These are phyloP conservation scores for Apocynum venetum DNA, from an alignment of 257 asterid genomes.

Conservation along the genomic window DNA sequence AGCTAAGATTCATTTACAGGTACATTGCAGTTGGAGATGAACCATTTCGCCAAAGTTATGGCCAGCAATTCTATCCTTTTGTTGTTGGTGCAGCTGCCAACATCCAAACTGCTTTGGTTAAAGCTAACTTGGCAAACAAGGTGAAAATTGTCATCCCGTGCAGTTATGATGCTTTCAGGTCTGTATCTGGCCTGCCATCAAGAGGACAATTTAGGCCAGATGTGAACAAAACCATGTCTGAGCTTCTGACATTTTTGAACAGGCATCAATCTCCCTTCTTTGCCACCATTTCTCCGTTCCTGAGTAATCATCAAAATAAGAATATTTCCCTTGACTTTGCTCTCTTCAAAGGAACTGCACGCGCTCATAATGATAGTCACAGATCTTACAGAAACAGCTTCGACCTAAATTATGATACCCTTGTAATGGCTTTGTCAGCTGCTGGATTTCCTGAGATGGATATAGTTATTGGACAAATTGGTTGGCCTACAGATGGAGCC, in stretches of 20 bases:
- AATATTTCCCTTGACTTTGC: conserved; percentile 70
- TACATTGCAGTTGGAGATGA: conserved; percentile 78
- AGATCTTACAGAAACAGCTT: conserved; percentile 58
- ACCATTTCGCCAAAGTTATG: conserved; percentile 63
- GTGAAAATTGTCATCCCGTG: conserved; percentile 71
- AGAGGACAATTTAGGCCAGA: conserved; percentile 58
- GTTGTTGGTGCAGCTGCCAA: conserved; percentile 74
- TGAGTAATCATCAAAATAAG: conserved; percentile 47
- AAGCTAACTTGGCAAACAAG: conserved; percentile 52
- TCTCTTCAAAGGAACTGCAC: conserved; percentile 57
- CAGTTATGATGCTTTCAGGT: conserved; percentile 58
- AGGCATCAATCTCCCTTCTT: conserved; percentile 61
- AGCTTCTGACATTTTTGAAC: conserved; percentile 62
- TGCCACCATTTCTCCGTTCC: conserved; percentile 64
- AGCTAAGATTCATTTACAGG: conserved; percentile 31
- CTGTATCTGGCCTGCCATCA: conserved; percentile 56
- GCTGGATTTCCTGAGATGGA: conserved; percentile 57
- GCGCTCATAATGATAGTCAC: conserved; percentile 38
- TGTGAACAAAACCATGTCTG: conserved; percentile 66
- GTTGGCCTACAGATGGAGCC: conserved; percentile 94
- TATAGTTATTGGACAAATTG: conserved; percentile 50
- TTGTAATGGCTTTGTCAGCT: conserved; percentile 39
- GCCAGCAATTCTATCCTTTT: conserved; percentile 65
- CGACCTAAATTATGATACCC: conserved; percentile 52
- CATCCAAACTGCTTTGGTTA: conserved; percentile 58